Base-by-base conservation (phyloP, 2,329 filamentous ascomycete genomes). In the Thielaviopsis musarum region DNA sequence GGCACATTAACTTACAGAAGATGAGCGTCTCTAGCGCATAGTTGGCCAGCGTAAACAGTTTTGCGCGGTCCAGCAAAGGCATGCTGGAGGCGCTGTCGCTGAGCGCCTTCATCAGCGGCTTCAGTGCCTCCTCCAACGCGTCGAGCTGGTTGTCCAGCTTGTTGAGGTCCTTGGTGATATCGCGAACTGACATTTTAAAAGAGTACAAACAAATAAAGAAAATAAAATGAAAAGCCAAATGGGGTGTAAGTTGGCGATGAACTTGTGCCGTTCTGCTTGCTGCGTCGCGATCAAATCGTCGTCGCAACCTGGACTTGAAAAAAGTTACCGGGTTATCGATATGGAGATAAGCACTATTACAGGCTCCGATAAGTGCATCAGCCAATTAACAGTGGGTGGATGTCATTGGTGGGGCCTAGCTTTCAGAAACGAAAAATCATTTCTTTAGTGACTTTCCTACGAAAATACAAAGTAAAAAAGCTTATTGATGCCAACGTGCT, bases 51-150 rank as follows among this genome's bases (percentile, higher is more conserved):
- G 93, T 84, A 69, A 94, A 89, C 62, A 96, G 82, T 73, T 97
- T 96, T 7, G 93, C 90, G 73, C 89, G 91, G 75, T 97, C 91
- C 62, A 98, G 78, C n/a, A 97, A 77, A 1, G 91, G 91, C 28
- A 97, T 77, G 68, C 89, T 89, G 59, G 82, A 84, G 5, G 88
- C 82, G 60, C 82, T 80, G 49, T 84, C 81, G 56, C 81, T 75
- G 52, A 96, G 73, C 56, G 77, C 77, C 41, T 77, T 75, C 26
- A 95, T 73, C 5, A 97, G 74, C n/a, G 91, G 89, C 63, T 80
- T 73, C 28, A 97, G 76, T 3, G 80, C 77, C 41, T 84, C 80
- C 68, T 94, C 82, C 54, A 97, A 78, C 59, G 84, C 80, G 71
- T 94, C 87, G 56, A 97, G 80, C 69, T 90, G 82, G 65, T 81